Base-by-base conservation (phyloP, 352 stramenopile genomes). In the Plasmopara viticola region DNA sequence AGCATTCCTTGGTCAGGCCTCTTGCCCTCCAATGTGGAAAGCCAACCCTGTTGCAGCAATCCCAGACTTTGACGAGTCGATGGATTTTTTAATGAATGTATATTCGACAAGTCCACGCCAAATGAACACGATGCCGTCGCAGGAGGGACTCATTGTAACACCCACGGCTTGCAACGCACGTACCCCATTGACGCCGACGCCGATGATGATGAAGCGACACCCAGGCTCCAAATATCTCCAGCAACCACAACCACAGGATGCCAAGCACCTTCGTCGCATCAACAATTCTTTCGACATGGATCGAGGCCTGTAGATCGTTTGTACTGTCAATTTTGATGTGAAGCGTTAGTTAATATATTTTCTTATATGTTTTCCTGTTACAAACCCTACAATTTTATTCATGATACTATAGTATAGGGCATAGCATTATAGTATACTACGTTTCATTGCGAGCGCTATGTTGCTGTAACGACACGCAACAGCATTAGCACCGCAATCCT, bases 21-120 rank as follows among this genome's bases (percentile, higher is more conserved):
- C 48, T n/a, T 76, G 70, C 20, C 62, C 68, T 31, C 33, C 55
- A 9, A 60, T 59, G 4, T 78, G 70, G 65, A 57, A 68, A 18
- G 48, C 43, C 31, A 51, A 48, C 37, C 35, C 9, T 18, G 35
- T 35, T 51, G 59, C 68, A 49, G 46, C 38, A 2, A 63, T 72
- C 12, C 75, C 72, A 1, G 66, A 86, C 57, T 90, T 87, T 44
- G 66, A 81, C 54, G 80, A 88, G 61, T 87, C 75, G 38, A 88
- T 90, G 77, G 80, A 88, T 60, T 90, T 87, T 62, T 64, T 90
- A 56, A 88, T 90, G 77, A 55, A 79, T 59, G 66, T 86, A 34
- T 88, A 86, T 58, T 70, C 70, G 29, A 53, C 61, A 35, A 67
- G 84, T 50, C 77, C 77, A 9, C 70, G 53, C 43, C 61, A 79